A percentile compares a stretch with the other conserved stretches of the same genome.
Evolutionary conservation across 352 stramenopile genomes (phyloP).

Genomic region (Phytophthora meadii): DNA sequence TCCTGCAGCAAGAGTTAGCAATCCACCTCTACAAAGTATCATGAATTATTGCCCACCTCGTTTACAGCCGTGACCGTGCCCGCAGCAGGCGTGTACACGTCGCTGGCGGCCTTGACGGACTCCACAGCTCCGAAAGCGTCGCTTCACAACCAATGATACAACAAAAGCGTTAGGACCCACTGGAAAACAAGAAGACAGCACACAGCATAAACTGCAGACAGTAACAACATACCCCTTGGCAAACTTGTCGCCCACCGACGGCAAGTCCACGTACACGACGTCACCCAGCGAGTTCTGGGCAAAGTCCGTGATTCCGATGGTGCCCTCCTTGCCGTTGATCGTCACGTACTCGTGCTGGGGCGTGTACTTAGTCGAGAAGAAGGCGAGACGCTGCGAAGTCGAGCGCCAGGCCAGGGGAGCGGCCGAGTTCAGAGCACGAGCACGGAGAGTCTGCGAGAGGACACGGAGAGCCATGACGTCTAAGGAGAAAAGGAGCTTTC

Average conservation of each 20-base stretch:
- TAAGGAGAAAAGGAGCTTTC: conserved; percentile 5
- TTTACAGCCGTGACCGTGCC: conserved; percentile 96
- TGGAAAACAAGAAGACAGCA: neutral
- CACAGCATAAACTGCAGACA: neutral
- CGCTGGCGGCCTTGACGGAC: conserved; percentile 98
- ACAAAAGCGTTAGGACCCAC: conserved; percentile 16
- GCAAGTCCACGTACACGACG: conserved; percentile 97
- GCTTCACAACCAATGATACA: conserved; percentile 47
- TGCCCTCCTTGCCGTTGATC: conserved; percentile 83
- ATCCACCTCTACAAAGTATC: neutral
- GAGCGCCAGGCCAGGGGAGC: conserved; percentile 39
- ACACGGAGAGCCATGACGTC: conserved; percentile 58
- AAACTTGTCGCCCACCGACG: conserved; percentile 93
- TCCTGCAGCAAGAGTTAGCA: conserved; percentile 46
- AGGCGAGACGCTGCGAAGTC: conserved; percentile 51
- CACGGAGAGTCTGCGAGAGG: conserved; percentile 63
- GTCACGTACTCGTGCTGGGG: conserved; percentile 88
- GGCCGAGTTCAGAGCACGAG: conserved; percentile 31
- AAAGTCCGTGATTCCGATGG: conserved; percentile 98
- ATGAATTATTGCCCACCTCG: conserved; percentile 52
- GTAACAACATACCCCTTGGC: conserved; percentile 84
- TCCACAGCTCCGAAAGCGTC: conserved; percentile 97
- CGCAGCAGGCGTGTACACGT: conserved; percentile 95
- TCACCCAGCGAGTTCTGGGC: conserved; percentile 97
- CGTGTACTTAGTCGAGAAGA: conserved; percentile 90